Evolutionary conservation across 176 grass and related monocot species (phyloP), one percentile per base, ranked within the genome.

Genomic region (Miscanthus lutarioriparius): DNA sequence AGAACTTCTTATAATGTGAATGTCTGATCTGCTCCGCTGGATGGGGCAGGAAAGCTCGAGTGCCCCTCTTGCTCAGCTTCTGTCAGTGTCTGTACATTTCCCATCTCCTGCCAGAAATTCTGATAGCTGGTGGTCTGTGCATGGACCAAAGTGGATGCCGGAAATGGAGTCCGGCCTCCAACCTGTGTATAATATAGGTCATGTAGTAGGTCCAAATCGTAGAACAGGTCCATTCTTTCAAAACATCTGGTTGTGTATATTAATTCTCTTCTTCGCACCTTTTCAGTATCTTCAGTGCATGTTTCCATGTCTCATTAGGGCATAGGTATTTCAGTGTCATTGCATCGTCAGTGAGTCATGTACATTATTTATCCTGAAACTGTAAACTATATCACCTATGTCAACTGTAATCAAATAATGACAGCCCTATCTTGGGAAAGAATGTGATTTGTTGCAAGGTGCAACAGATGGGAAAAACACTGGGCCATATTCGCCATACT

Each of bases 21-120:
- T 66, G 62, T 90, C 73, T 49, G 61, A 75, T 36, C 85, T 76
- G 77, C 85, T 74, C 84, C 48, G 1, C 40, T 3, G 72, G 85
- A 79, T 85, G 87, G 91, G 78, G 87, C 81, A 81, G 75, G 67
- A 74, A 90, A 84, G 38, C 15, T 40, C 6, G 4, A 92, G 84
- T 89, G 67, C 25, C 61, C 66, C 28, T 30, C 28, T 30, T 69
- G 39, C 59, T 67, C 85, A 82, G 12, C 64, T 87, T 80, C 84
- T 87, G 87, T 89, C 84, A 89, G 85, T 90, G 88, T 90, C 78
- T 82, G 84, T 87, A 85, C 78, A 87, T 86, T 90, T 81, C 73
- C 81, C 81, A 74, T 85, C 65, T 82, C 38, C 76, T 77, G 71
- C 90, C 84, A 89, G 86, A 75, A 80, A 76, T 87, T 86, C 67